A percentile compares a stretch with the other conserved stretches of the same genome.
Evolutionary conservation across 2,329 filamentous ascomycete genomes (phyloP).

Genomic region (Fusarium piperis): DNA sequence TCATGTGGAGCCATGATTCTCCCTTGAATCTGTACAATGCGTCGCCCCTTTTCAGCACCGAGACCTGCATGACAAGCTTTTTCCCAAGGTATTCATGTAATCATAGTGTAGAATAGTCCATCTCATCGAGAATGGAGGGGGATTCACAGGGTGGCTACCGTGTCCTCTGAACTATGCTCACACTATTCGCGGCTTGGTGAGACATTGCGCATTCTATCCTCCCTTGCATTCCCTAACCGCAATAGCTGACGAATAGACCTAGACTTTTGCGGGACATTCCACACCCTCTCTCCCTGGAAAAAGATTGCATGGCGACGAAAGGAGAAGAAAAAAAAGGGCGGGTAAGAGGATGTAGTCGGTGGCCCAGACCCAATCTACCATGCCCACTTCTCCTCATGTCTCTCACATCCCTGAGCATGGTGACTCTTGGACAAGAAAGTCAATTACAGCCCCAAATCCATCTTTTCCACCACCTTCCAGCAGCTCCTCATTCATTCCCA

Average conservation of each 20-base stretch:
- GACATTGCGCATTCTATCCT: neutral
- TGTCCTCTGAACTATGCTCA: neutral
- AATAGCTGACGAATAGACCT: neutral
- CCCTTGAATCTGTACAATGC: neutral
- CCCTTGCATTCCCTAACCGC: neutral
- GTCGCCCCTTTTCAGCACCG: neutral
- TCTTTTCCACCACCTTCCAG: neutral
- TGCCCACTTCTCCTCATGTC: neutral
- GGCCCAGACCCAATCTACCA: neutral
- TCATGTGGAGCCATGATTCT: neutral
- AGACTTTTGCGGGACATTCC: neutral
- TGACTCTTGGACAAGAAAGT: neutral
- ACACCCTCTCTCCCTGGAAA: neutral
- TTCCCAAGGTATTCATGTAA: neutral
- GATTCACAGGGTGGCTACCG: neutral
- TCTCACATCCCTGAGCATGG: neutral
- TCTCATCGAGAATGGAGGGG: neutral
- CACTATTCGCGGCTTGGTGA: neutral
- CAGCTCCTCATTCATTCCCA: neutral
- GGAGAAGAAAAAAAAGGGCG: neutral
- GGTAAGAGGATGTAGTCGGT: neutral
- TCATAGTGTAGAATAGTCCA: neutral
- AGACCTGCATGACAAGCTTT: neutral
- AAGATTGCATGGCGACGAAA: neutral
- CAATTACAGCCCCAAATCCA: neutral